Base-by-base conservation (phyloP, 2,329 filamentous ascomycete species). In the Pyricularia sp. region DNA sequence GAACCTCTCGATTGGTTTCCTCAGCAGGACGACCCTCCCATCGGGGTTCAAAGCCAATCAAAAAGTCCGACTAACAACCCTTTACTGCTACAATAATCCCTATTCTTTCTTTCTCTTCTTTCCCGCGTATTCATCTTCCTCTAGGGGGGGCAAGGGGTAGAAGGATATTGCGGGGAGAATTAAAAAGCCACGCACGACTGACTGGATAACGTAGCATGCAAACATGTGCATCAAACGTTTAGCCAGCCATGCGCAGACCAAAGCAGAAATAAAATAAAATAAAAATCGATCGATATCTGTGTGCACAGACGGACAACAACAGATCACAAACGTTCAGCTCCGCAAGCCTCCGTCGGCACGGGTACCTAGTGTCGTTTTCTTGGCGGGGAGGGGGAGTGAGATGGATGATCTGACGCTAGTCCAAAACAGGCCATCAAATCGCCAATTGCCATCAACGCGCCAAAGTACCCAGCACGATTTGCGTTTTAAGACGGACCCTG, bases 401-500 rank as follows among this genome's bases (percentile, higher is more conserved):
- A 61, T 61, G 58, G 23, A 61, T 42, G 64, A 66, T 66, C 64
- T 36, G 64, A 42, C 23, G 33, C 64, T 66, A 66, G 23, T 55
- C 64, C 64, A 14, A 28, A 42, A 23, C 36, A 25, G 64, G 64
- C 14, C 31, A 66, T 66, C 64, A 66, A 66, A 66, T 66, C 64
- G 64, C 64, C 64, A 66, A 42, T 33, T 26, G n/a, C 31, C 64
- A 50, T 61, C 7, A 61, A 61, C 23, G 23, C 12, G 25, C n/a
- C 23, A 58, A 58, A n/a, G 20, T 58, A 58, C 33, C 31, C 33
- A 36, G 23, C 25, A 61, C 23, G 23, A 61, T 61, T 61, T 61
- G 58, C 23, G 58, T 61, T 61, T 61, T 50, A 50, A 26, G 58
- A 26, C n/a, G 23, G 58, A 61, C 58, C 42, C 42, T 50, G 42